Conservation (phyloP, 108 stramenopile species). For the Fistulifera pelliculosa region DNA sequence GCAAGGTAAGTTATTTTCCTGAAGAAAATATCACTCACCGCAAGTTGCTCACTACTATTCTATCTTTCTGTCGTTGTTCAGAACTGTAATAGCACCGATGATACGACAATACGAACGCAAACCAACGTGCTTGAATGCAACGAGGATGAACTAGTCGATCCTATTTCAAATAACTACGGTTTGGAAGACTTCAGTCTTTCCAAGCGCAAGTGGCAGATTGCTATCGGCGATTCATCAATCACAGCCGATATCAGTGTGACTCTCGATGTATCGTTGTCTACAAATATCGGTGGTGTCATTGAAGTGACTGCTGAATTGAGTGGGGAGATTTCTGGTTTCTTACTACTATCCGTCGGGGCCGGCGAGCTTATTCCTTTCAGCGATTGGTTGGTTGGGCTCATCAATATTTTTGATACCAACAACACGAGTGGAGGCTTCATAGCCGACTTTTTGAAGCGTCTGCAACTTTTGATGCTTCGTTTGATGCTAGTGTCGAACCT, state of each 20-base stretch:
- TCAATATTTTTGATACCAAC: conserved; percentile 11
- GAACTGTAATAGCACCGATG: background rate
- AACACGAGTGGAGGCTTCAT: conserved; percentile 1
- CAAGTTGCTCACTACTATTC: no score
- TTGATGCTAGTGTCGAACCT: conserved; percentile 8
- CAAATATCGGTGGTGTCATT: background rate
- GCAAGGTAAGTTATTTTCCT: background rate
- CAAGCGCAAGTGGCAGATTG: conserved; percentile 18
- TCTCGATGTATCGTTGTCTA: conserved; percentile 3
- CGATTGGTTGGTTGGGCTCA: conserved; percentile 5
- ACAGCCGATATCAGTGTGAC: conserved; percentile 13
- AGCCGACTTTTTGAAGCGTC: conserved; percentile 2
- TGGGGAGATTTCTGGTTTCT: conserved; percentile 5
- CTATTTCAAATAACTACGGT: conserved; percentile 8
- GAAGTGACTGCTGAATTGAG: conserved; percentile 14
- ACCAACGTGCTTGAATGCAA: background rate
- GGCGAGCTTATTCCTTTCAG: conserved; percentile 7
- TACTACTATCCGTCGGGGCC: conserved; percentile 6
- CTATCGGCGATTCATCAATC: conserved; percentile 9
- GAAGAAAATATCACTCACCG: no score
- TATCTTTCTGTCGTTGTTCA: no score
- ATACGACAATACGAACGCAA: background rate
- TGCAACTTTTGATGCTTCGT: conserved; percentile 19
- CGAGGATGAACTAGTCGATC: background rate
- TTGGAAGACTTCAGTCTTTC: conserved; percentile 5